Conservation (phyloP, 306 rosid species). For the Vigna angularis region DNA sequence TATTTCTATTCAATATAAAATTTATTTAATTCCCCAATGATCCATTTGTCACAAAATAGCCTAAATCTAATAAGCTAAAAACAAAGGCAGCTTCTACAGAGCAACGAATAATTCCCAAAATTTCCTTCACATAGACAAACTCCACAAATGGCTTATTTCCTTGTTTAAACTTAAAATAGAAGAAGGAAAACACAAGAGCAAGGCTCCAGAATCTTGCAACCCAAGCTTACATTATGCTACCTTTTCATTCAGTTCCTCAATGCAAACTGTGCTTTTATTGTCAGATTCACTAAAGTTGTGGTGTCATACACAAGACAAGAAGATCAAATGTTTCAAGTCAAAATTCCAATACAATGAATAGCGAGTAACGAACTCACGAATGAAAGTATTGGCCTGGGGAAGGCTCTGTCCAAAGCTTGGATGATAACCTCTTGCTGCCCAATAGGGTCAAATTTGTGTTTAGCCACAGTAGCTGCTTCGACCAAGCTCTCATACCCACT, state of each 20-base stretch:
- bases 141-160: too few species aligned
- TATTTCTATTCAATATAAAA: too few species aligned
- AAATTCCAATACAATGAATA: not conserved
- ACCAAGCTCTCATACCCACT: constrained; percentile 81
- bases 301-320: not conserved
- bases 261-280: too few species aligned
- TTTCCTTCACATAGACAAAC: not conserved
- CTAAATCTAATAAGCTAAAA: not conserved
- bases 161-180: too few species aligned
- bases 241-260: too few species aligned
- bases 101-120: not conserved
- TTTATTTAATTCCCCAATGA: not conserved
- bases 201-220: too few species aligned
- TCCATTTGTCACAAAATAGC: constrained; percentile 2
- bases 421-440: constrained; percentile 64
- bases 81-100: not conserved
- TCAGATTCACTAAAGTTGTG: not conserved
- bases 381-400: constrained; percentile 68
- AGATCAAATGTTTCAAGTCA: not conserved
- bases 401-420: constrained; percentile 68
- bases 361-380: constrained; percentile 56
- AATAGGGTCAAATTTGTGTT: constrained; percentile 51
- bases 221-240: too few species aligned
- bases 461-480: constrained; percentile 71
- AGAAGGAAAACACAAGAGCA: too few species aligned